These are phyloP conservation scores for Isatis tinctoria DNA, from an alignment of 345 rosid species.

Conservation along the genomic window DNA sequence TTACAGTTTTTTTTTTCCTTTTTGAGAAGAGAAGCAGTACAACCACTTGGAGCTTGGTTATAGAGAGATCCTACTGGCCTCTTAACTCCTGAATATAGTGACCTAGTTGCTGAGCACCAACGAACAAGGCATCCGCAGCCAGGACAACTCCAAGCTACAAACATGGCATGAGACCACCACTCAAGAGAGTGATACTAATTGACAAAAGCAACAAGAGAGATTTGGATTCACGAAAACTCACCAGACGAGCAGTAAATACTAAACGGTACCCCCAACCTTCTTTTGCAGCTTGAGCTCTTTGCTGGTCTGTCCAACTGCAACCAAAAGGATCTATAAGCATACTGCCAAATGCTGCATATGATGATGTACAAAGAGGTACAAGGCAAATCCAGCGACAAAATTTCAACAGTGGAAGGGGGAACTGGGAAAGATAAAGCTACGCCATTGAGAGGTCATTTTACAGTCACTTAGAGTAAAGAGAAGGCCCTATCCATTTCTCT, in stretches of 20 bases:
- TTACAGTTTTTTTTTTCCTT: background rate
- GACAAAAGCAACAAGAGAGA: background rate
- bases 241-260: conserved; percentile 75
- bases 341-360: background rate
- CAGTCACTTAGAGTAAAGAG: background rate
- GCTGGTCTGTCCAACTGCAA: conserved; percentile 93
- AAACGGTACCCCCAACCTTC: conserved; percentile 91
- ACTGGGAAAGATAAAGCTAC: background rate
- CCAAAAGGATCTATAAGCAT: background rate
- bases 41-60: conserved; percentile 11
- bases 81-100: conserved; percentile 66
- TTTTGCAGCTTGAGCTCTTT: conserved; percentile 83
- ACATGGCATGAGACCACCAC: background rate
- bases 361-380: background rate
- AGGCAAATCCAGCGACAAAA: background rate
- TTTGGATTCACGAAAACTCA: conserved; percentile 26
- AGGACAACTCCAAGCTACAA: conserved; percentile 66
- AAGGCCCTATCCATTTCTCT: background rate
- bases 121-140: conserved; percentile 69
- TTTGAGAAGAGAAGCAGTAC: background rate
- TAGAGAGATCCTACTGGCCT: conserved; percentile 44
- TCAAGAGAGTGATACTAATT: background rate
- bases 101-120: conserved; percentile 73
- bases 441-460: background rate
- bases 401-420: background rate